phyloP scores from a whole-genome alignment of 2,329 filamentous ascomycete genomes.

The Thelonectria olida region DNA sequence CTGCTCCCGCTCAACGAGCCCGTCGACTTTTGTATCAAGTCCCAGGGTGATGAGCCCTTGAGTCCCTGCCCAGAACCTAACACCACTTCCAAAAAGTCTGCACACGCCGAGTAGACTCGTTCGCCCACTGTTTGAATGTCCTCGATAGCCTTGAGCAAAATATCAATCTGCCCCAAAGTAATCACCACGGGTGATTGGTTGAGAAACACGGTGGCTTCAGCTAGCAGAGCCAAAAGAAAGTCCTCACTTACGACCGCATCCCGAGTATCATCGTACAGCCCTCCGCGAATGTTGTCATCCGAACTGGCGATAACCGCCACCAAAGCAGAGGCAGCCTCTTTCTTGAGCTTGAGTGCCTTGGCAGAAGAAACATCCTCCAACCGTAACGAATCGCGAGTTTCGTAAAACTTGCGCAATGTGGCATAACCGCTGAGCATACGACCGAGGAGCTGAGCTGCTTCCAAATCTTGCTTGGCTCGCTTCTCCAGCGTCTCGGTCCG shows the following conservation, averaged over 20 bases:
- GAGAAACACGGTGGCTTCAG: conserved; percentile 83
- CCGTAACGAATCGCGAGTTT: conserved; percentile 72
- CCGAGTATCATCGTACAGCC: conserved; percentile 82
- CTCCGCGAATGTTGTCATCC: conserved; percentile 90
- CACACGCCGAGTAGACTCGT: conserved; percentile 77
- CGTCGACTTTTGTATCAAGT: conserved; percentile 70
- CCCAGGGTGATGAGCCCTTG: conserved; percentile 70
- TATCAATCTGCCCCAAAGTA: conserved; percentile 76
- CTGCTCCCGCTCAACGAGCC: conserved; percentile 65
- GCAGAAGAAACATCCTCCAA: conserved; percentile 41
- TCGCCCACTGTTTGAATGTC: conserved; percentile 80
- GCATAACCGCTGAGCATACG: conserved; percentile 92
- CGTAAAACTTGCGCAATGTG: conserved; percentile 88
- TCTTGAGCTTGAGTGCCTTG: conserved; percentile 68
- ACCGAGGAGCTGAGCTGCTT: conserved; percentile 84
- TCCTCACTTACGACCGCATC: conserved; percentile 90
- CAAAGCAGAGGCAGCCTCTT: conserved; percentile 76
- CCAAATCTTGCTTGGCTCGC: conserved; percentile 78
- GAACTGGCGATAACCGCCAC: conserved; percentile 87
- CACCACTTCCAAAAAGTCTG: conserved; percentile 81
- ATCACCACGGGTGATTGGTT: conserved; percentile 66
- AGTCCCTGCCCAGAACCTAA: conserved; percentile 73
- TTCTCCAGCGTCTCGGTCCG: conserved; percentile 76
- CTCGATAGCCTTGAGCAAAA: conserved; percentile 79
- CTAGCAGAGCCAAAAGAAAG: conserved; percentile 82